Evolutionary conservation across 2,329 filamentous ascomycete genomes (phyloP), one percentile per base, ranked within the genome.

Genomic region (Aphanocladium album): DNA sequence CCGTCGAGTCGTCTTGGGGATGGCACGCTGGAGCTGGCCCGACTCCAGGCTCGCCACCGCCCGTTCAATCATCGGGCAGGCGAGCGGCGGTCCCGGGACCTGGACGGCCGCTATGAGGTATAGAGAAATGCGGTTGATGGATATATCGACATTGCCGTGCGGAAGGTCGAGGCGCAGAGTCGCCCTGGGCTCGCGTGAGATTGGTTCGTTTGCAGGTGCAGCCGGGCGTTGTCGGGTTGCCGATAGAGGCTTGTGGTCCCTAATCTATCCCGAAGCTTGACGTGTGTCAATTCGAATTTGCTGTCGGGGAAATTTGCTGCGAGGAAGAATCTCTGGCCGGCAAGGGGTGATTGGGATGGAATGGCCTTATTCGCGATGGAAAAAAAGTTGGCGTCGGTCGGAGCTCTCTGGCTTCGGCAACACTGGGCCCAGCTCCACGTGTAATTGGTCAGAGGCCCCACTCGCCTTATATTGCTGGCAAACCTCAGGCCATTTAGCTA

Each of bases 21-120:
- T 73, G 63, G 82, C 76, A 71, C 81, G 77, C 71, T 80, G 80
- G 70, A 84, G 74, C 66, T 76, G 76, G 74, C 80, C 80, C 71
- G 81, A 78, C 78, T 85, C 83, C 72, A 85, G 72, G 71, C 75
- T 77, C 63, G 79, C 77, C 45, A 81, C 80, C 60, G 82, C 82
- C 77, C 81, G 80, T 76, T 85, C 82, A 67, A 85, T 79, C 81
- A 85, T 83, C 71, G 74, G 76, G 59, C 62, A 62, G 50, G 51
- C n/a, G n/a, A 35, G 23, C 56, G 23, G 51, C 56, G 37, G 37
- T 27, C 27, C 21, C 30, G 49, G 30, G 53, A 41, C 27, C 47
- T 37, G 12, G 25, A 27, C 45, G 27, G 46, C 41, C 54, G 43
- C 47, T 45, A 35, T 50, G 43, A 19, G 12, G 27, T 56, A 39